Percentiles rank a stretch among this genome's conserved stretches.
These are phyloP conservation scores for Urochloa ruziziensis DNA, from an alignment of 176 grass and related monocot species.

Conservation along the genomic window DNA sequence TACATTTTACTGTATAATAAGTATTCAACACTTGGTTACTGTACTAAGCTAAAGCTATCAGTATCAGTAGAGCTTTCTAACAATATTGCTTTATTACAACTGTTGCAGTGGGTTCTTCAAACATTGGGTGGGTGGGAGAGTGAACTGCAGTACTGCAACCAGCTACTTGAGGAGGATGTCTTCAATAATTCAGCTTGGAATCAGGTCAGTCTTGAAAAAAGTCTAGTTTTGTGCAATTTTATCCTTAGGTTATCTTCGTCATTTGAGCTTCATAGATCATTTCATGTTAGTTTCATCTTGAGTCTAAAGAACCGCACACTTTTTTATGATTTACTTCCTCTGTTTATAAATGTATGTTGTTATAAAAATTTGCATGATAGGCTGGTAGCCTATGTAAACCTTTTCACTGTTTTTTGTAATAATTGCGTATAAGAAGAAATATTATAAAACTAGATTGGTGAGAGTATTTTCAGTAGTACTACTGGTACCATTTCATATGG, in stretches of 20 bases:
- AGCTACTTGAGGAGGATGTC: slow-evolving; percentile 81
- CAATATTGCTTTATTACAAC: slow-evolving; percentile 17
- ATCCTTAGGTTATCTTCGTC: neutral
- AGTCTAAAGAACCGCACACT: neutral
- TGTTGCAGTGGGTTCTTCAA: slow-evolving; percentile 90
- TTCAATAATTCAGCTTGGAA: slow-evolving; percentile 99
- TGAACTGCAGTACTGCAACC: slow-evolving; percentile 74
- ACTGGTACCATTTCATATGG: neutral
- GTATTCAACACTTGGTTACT: neutral
- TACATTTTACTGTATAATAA: neutral
- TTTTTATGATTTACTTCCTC: neutral
- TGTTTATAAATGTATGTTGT: neutral
- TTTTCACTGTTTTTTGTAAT: neutral
- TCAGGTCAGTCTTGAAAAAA: no score
- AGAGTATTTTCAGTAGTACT: neutral
- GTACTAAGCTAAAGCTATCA: slow-evolving; percentile 11
- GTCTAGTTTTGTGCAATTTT: neutral
- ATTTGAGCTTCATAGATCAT: slow-evolving; percentile 4
- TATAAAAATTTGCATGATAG: neutral
- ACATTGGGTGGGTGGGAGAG: slow-evolving; percentile 87
- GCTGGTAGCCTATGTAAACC: neutral
- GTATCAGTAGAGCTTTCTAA: neutral
- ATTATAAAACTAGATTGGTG: neutral
- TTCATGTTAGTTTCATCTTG: neutral
- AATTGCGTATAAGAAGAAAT: neutral